A percentile compares a stretch with the other conserved stretches of the same genome.
Evolutionary conservation across 805 yeast genomes (phyloP).

Genomic region (Grigorovia transvaalensis): DNA sequence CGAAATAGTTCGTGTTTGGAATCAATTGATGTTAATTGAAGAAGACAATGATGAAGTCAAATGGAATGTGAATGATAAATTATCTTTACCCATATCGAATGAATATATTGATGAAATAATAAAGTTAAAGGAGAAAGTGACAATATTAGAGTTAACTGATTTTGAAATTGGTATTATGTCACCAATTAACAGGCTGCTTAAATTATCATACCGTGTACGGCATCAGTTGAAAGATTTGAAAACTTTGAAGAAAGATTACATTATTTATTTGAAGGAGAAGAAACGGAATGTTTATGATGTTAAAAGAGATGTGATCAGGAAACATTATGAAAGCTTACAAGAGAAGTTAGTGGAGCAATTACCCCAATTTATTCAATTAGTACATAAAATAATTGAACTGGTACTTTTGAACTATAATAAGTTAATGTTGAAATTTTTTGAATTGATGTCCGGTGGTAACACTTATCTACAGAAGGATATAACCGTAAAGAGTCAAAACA

Average conservation of each 20-base stretch:
- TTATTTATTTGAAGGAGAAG: constrained; percentile 18
- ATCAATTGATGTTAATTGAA: constrained; percentile 19
- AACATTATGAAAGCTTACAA: constrained; percentile 22
- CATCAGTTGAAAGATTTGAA: constrained; percentile 25
- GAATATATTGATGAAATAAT: constrained; percentile 21
- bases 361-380: constrained; percentile 18
- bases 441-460: constrained; percentile 26
- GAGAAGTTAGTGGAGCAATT: constrained; percentile 24
- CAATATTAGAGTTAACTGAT: constrained; percentile 19
- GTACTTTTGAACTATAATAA: constrained; percentile 17
- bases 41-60: constrained; percentile 8
- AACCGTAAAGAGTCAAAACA: constrained; percentile 7
- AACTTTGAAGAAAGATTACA: constrained; percentile 27
- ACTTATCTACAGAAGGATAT: constrained; percentile 19
- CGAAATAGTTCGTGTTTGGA: constrained; percentile 22
- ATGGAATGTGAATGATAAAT: constrained; percentile 5
- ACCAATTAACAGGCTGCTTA: constrained; percentile 20
- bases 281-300: constrained; percentile 16
- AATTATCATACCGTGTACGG: constrained; percentile 18
- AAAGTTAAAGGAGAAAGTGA: constrained; percentile 21
- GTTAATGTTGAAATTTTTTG: constrained; percentile 23
- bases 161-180: constrained; percentile 21
- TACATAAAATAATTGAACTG: constrained; percentile 8
- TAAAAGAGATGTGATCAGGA: constrained; percentile 19
- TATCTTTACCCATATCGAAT: constrained; percentile 19